Evolutionary conservation across 2,329 filamentous ascomycete species (phyloP).

Genomic region (Fusarium transvaalense): DNA sequence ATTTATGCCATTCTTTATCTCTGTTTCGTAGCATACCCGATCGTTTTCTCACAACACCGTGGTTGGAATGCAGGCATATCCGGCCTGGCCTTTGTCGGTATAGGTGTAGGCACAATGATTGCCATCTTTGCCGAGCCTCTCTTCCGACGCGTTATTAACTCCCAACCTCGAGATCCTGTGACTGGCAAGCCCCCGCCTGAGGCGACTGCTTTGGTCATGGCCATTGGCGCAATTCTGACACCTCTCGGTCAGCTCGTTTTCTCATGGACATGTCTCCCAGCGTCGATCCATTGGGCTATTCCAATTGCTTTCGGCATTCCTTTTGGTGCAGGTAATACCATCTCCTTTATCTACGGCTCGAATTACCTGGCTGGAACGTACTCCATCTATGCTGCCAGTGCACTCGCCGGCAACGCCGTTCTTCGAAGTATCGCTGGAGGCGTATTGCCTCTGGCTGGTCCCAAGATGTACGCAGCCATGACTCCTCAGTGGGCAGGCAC

Average conservation of each 20-base stretch:
- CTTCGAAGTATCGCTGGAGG: constrained; percentile 80
- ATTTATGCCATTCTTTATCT: constrained; percentile 90
- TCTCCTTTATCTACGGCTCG: constrained; percentile 83
- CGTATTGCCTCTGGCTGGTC: constrained; percentile 80
- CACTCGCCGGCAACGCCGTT: constrained; percentile 83
- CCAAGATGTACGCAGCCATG: constrained; percentile 76
- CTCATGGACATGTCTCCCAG: constrained; percentile 86
- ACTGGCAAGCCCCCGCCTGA: constrained; percentile 83
- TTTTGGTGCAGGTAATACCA: constrained; percentile 81
- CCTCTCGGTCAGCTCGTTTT: constrained; percentile 88
- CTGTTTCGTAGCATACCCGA: constrained; percentile 90
- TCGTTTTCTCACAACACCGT: constrained; percentile 80
- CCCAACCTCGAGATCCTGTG: constrained; percentile 77
- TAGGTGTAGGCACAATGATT: constrained; percentile 72
- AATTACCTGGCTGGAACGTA: constrained; percentile 86
- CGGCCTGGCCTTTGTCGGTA: constrained; percentile 82
- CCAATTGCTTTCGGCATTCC: constrained; percentile 83
- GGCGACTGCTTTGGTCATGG: constrained; percentile 83
- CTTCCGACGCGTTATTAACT: constrained; percentile 81
- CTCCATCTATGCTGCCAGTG: constrained; percentile 84
- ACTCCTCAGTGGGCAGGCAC: constrained; percentile 85
- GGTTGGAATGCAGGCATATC: constrained; percentile 81
- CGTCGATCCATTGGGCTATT: constrained; percentile 82
- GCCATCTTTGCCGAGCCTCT: constrained; percentile 76
- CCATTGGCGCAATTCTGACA: constrained; percentile 78